Evolutionary conservation across 1,284 basidiomycete genomes (phyloP), one percentile per base, ranked within the genome.

Genomic region (Neonothopanus nambi): DNA sequence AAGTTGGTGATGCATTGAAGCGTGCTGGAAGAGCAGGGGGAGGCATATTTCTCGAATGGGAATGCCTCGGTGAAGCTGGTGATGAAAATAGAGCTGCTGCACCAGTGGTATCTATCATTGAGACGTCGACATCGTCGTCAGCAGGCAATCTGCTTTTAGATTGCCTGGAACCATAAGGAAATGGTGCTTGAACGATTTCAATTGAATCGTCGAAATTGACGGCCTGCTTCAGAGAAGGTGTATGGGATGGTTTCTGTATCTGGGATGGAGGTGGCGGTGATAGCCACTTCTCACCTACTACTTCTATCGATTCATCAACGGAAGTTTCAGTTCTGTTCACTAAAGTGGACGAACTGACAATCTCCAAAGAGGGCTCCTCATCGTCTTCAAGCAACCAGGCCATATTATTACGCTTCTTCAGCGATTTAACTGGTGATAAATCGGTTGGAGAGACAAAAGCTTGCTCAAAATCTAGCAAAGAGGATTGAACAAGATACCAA

Each of bases 331-430:
- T 52, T 62, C 51, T 57, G 24, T 47, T 24, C 38, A 20, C 26
- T 2, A 66, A 47, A 7, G 80, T 82, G 0, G 81, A 76, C 18
- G 81, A 83, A 44, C 70, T 67, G 9, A 78, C 48, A 38, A 85
- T 75, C 48, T 77, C 72, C 54, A 85, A 69, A 44, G 76, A 71
- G 3, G 71, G 71, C 3, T 84, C 80, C 45, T 84, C 84, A 40
- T 82, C 83, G 46, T 83, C 82, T 11, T 88, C 67, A 20, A 53
- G 17, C 24, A 88, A 70, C 85, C 86, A 88, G 2, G 80, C 75
- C 68, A 87, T 82, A 58, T 73, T 73, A 33, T 70, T 61, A 67
- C 61, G 18, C 55, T 49, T 33, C 53, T 50, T 42, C 36, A 50
- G 13, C 38, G 54, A 21, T 45, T 40, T 51, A 23, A 36, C 44